Conservation (phyloP, 805 yeast species). For the Ogataea siamensis region DNA sequence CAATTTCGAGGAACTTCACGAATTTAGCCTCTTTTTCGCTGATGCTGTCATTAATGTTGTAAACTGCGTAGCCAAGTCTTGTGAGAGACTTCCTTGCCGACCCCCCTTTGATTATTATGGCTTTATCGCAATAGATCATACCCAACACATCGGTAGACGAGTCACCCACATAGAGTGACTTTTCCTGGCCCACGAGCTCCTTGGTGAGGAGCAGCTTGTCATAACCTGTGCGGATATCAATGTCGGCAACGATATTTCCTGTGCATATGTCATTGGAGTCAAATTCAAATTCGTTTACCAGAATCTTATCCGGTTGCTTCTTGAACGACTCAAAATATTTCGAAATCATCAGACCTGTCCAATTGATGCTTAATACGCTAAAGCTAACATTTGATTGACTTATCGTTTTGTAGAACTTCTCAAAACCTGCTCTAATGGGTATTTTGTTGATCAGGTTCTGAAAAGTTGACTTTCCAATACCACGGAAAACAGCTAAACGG, state of each 20-base stretch:
- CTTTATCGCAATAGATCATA: slow-evolving; percentile 45
- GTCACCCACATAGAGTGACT: slow-evolving; percentile 54
- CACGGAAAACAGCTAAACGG: slow-evolving; percentile 40
- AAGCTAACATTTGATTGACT: slow-evolving; percentile 11
- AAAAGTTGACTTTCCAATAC: slow-evolving; percentile 36
- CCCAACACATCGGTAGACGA: slow-evolving; percentile 58
- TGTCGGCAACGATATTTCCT: slow-evolving; percentile 20
- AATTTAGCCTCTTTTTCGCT: slow-evolving; percentile 11
- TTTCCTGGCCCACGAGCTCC: slow-evolving; percentile 17
- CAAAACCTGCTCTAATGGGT: slow-evolving; percentile 39
- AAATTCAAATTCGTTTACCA: slow-evolving; percentile 52
- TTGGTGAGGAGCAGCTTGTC: slow-evolving; percentile 43
- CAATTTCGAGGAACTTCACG: slow-evolving; percentile 19
- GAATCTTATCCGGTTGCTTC: slow-evolving; percentile 24
- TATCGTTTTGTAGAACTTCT: slow-evolving; percentile 27
- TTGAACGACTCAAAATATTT: slow-evolving; percentile 25
- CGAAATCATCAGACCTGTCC: slow-evolving; percentile 52
- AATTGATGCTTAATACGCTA: slow-evolving; percentile 54
- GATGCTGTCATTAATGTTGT: slow-evolving; percentile 18
- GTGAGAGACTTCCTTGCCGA: slow-evolving; percentile 30
- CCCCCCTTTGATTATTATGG: slow-evolving; percentile 45
- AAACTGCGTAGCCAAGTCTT: slow-evolving; percentile 25
- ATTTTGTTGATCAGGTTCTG: slow-evolving; percentile 37
- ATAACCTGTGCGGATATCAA: slow-evolving; percentile 48
- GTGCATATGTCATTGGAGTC: slow-evolving; percentile 26